A percentile compares a stretch with the other conserved stretches of the same genome.
Conservation (phyloP, 139 green algal genomes). For the Micromonas pusilla region DNA sequence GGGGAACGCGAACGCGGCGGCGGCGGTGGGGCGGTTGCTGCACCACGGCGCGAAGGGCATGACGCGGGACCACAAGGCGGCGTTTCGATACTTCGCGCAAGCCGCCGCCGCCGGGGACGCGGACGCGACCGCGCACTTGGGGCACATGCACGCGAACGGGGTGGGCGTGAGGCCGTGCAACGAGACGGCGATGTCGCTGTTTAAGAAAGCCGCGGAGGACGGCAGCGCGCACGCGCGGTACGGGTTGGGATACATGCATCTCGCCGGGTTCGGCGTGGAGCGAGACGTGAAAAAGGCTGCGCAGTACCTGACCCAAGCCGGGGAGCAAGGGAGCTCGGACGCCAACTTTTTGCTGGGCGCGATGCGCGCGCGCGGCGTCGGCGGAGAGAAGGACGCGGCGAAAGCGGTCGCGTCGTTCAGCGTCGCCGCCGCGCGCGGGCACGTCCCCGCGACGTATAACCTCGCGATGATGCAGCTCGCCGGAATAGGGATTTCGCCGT, state of each 20-base stretch:
- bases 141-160: conserved; percentile 80
- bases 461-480: conserved; percentile 73
- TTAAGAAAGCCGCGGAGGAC: conserved; percentile 37
- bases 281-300: conserved; percentile 33
- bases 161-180: conserved; percentile 51
- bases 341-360: conserved; percentile 44
- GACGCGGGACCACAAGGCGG: conserved; percentile 47
- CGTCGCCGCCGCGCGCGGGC: conserved; percentile 43
- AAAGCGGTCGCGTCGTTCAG: conserved; percentile 55
- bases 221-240: conserved; percentile 60
- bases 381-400: conserved; percentile 38
- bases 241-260: conserved; percentile 83
- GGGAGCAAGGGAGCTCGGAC: conserved; percentile 34
- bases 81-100: conserved; percentile 56
- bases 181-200: conserved; percentile 39
- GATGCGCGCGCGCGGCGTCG: conserved; percentile 36
- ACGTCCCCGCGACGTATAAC: conserved; percentile 84
- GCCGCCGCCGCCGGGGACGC: conserved; percentile 48
- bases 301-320: conserved; percentile 33
- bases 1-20: conserved; percentile 75
- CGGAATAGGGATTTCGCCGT: conserved; percentile 50
- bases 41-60: conserved; percentile 62
- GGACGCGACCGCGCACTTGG: conserved; percentile 75
- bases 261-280: conserved; percentile 59
- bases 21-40: conserved; percentile 65